These are phyloP conservation scores for Salmacisia buchloeana DNA, from an alignment of 1,284 basidiomycete species.

Conservation along the genomic window DNA sequence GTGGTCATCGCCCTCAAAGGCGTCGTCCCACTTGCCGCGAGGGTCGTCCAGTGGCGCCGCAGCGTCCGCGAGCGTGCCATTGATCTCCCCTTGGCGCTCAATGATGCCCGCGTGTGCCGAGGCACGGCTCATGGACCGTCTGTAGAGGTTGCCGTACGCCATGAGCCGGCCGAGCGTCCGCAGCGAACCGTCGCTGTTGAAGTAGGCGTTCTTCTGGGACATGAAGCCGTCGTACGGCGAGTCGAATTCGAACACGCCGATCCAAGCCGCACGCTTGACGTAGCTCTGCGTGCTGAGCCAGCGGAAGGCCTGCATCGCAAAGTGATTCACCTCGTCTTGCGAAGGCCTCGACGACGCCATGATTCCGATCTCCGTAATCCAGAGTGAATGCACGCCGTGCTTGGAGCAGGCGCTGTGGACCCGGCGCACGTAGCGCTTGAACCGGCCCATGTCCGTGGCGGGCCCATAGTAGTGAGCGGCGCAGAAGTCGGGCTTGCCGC, in stretches of 20 bases:
- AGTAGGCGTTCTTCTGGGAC: conserved; percentile 33
- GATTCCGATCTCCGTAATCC: conserved; percentile 46
- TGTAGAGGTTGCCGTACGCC: neutral
- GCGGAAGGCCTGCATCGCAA: conserved; percentile 23
- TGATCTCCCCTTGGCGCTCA: neutral
- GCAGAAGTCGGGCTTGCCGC: conserved; percentile 39
- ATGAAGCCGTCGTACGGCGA: conserved; percentile 39
- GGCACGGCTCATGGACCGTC: neutral
- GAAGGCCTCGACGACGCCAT: conserved; percentile 24
- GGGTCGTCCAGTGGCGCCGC: neutral
- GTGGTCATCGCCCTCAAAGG: neutral
- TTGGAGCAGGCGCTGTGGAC: conserved; percentile 20
- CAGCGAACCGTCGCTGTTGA: conserved; percentile 13
- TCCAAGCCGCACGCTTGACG: conserved; percentile 39
- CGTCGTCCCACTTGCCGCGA: neutral
- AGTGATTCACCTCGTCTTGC: conserved; percentile 27
- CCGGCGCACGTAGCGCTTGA: conserved; percentile 29
- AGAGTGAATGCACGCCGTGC: conserved; percentile 19
- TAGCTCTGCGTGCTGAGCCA: conserved; percentile 31
- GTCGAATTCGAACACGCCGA: conserved; percentile 38
- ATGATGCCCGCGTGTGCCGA: neutral
- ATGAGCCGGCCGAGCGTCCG: neutral
- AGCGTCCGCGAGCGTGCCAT: neutral
- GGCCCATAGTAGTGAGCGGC: conserved; percentile 47
- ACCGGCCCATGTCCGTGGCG: conserved; percentile 30